Conservation (phyloP, 2,329 filamentous ascomycete species). For the Talaromyces sp. region DNA sequence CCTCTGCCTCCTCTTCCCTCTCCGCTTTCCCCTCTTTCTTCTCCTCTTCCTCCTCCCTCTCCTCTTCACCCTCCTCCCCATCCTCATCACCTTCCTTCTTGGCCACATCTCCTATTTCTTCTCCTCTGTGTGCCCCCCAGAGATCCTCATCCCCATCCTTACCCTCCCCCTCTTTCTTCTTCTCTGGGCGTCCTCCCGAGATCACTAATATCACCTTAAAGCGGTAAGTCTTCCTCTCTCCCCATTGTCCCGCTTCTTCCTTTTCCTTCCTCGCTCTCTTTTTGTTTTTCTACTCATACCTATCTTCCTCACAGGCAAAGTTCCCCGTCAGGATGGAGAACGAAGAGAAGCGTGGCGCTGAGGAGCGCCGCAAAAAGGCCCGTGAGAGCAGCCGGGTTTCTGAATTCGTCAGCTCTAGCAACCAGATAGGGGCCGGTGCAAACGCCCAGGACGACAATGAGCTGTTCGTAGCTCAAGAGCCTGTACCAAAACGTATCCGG, state of each 20-base stretch:
- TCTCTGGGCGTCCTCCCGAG: neutral
- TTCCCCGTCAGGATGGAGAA: neutral
- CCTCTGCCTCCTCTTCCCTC: no score
- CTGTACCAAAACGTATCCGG: neutral
- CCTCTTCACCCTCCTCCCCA: no score
- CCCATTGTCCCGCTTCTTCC: neutral
- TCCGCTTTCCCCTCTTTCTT: neutral
- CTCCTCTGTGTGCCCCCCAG: no score
- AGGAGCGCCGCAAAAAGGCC: neutral
- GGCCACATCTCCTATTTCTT: no score
- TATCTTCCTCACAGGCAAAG: neutral
- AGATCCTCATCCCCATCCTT: no score
- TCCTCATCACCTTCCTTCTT: no score
- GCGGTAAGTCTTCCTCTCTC: neutral
- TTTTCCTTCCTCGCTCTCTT: neutral
- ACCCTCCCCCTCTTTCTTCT: no score
- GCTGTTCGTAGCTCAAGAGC: constrained; percentile 3
- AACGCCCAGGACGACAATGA: neutral
- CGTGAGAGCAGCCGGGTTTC: neutral
- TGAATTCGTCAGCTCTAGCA: neutral
- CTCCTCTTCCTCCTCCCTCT: neutral
- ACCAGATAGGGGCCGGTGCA: neutral
- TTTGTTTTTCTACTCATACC: neutral
- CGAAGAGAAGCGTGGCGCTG: neutral
- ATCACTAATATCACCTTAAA: neutral